These are phyloP conservation scores for Kwoniella dendrophila DNA, from an alignment of 768 basidiomycete genomes.

Conservation along the genomic window DNA sequence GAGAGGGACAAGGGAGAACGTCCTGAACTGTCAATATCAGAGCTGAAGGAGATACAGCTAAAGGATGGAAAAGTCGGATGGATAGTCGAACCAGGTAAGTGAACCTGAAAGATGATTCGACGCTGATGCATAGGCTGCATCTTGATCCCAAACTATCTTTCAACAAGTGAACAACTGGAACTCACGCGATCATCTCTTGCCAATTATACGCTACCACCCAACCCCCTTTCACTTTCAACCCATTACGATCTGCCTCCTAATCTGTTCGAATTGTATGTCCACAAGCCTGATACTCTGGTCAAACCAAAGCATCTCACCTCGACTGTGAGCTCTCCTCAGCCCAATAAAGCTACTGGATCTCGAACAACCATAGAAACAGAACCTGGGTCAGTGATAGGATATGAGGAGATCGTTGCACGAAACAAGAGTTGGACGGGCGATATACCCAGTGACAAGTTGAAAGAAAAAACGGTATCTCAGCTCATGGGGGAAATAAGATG, in stretches of 20 bases:
- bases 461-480: constrained; percentile 61
- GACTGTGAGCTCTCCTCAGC: not conserved
- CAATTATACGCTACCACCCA: constrained; percentile 74
- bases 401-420: constrained; percentile 61
- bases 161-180: constrained; percentile 65
- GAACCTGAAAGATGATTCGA: too few species aligned
- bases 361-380: constrained; percentile 68
- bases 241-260: constrained; percentile 81
- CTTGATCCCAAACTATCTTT: constrained; percentile 74
- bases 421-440: constrained; percentile 65
- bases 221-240: constrained; percentile 84
- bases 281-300: constrained; percentile 29
- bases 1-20: constrained; percentile 30
- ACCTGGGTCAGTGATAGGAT: constrained; percentile 66
- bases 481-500: constrained; percentile 81
- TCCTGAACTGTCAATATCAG: constrained; percentile 13
- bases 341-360: constrained; percentile 53
- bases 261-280: constrained; percentile 68
- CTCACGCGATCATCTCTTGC: constrained; percentile 73
- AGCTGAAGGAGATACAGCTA: constrained; percentile 23
- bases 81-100: constrained; percentile 46
- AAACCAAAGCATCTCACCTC: constrained; percentile 29
- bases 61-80: constrained; percentile 32
- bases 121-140: constrained; percentile 69
- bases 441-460: constrained; percentile 66